Evolutionary conservation across 2,329 filamentous ascomycete genomes (phyloP), one percentile per base, ranked within the genome.

Genomic region (Arthrinium phaeospermum): DNA sequence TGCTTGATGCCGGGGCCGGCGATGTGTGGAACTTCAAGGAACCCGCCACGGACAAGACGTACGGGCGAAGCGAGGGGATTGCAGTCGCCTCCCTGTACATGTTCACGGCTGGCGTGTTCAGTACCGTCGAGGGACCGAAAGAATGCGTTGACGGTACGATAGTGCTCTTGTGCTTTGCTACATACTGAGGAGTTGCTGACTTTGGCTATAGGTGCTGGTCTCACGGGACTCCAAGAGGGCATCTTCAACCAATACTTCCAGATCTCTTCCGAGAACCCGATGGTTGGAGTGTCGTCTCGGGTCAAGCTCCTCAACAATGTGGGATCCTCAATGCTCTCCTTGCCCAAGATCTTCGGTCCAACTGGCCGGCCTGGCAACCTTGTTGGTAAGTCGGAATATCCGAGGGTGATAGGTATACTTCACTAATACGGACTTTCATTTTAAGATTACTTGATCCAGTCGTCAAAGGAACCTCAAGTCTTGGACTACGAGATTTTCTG

Each of bases 51-150:
- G 94, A 94, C 72, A 92, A 91, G 74, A 82, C 93, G 53, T 98
- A 96, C 83, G 88, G 91, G 70, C 91, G 96, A 69, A 98, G 95
- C 74, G 96, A 98, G 82, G 95, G 95, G 12, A 87, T 98, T 71
- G 95, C 95, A 12, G 91, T 82, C 69, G 81, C 80, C 6, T 81
- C 80, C 69, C 75, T 82, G 67, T 91, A 93, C 76, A 93, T 93
- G 91, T 93, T 93, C 85, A 70, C 68, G 22, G 64, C 73, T 24
- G 37, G 44, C 34, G 10, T 6, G 22, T 47, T 16, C 3, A 16
- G 12, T 14, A 34, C 27, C 19, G 27, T 30, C 61, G 45, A 47
- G 69, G 51, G 47, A 10, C 69, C 64, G 4, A 57, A 51, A 13
- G 53, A 70, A 27, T 67, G 71, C 45, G 72, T 73, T 19, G 70